A percentile compares a stretch with the other conserved stretches of the same genome.
Evolutionary conservation across 305 asterid genomes (phyloP).

Genomic region (Rubia peregrina): DNA sequence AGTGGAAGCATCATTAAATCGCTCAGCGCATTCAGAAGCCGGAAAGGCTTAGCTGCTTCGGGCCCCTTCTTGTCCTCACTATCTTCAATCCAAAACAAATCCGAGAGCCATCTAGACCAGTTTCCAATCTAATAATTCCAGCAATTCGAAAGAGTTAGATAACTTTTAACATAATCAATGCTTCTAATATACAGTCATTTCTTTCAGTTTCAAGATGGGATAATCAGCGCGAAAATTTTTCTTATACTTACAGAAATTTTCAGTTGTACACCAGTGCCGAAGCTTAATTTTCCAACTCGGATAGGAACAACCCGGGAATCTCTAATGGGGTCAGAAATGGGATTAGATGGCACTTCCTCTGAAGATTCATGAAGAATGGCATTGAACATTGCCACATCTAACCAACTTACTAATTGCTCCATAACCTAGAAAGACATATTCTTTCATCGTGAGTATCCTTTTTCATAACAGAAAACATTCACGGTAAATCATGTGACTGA

Average conservation of each 20-base stretch:
- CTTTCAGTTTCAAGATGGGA: too few species aligned
- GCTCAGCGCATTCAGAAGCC: constrained; percentile 69
- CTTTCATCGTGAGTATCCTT: neutral
- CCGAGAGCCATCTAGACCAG: constrained; percentile 90
- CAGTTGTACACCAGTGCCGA: constrained; percentile 82
- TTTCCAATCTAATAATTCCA: constrained; percentile 63
- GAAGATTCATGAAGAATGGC: constrained; percentile 87
- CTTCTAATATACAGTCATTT: too few species aligned
- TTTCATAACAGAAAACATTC: neutral
- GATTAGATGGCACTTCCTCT: constrained; percentile 92
- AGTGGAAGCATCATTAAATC: constrained; percentile 93
- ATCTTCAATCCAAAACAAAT: constrained; percentile 67
- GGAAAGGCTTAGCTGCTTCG: constrained; percentile 61
- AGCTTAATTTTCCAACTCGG: constrained; percentile 80
- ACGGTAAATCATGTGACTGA: neutral
- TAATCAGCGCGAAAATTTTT: too few species aligned
- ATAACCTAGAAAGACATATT: constrained; percentile 41
- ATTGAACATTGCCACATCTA: constrained; percentile 93
- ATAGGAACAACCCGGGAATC: constrained; percentile 78
- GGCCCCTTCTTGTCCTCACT: constrained; percentile 30
- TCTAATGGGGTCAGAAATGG: constrained; percentile 86
- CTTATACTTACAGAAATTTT: constrained; percentile 69
- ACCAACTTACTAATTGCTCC: constrained; percentile 84
- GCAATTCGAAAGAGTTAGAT: neutral
- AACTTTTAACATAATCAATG: neutral